Conservation (phyloP, 2,329 filamentous ascomycete species). For the Pezizomycotina sp. region DNA sequence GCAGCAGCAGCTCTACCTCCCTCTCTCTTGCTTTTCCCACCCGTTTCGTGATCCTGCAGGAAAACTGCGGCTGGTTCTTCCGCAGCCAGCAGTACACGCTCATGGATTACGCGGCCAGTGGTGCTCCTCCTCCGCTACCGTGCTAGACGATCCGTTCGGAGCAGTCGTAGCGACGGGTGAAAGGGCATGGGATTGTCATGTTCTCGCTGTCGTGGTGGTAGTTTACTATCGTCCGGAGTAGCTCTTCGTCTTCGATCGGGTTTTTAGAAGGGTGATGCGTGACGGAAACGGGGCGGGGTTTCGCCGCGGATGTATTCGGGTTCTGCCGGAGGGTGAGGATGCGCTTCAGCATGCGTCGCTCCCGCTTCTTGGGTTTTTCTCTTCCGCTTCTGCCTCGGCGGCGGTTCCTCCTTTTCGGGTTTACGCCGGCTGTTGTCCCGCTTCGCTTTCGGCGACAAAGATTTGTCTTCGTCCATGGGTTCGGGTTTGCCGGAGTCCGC, state of each 20-base stretch:
- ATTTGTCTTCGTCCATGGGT: slow-evolving; percentile 15
- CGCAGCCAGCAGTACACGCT: slow-evolving; percentile 94
- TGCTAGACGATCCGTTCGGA: slow-evolving; percentile 16
- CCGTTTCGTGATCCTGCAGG: slow-evolving; percentile 53
- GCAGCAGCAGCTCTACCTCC: slow-evolving; percentile 27
- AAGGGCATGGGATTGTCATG: slow-evolving; percentile 9
- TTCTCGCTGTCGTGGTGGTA: slow-evolving; percentile 17
- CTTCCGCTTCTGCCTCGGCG: slow-evolving; percentile 2
- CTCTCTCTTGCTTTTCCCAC: slow-evolving; percentile 27
- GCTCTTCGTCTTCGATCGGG: slow-evolving; percentile 18
- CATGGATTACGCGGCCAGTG: slow-evolving; percentile 56
- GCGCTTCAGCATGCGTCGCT: slow-evolving; percentile 8
- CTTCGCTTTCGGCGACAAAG: neutral
- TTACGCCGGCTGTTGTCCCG: neutral
- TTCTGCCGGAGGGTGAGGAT: slow-evolving; percentile 8
- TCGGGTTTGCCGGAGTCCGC: slow-evolving; percentile 3
- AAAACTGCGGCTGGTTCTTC: slow-evolving; percentile 69
- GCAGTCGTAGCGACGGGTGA: slow-evolving; percentile 27
- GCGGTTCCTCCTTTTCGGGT: slow-evolving; percentile 5
- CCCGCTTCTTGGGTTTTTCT: slow-evolving; percentile 13
- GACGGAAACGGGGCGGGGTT: slow-evolving; percentile 23
- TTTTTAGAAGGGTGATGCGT: slow-evolving; percentile 24
- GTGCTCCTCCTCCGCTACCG: slow-evolving; percentile 36
- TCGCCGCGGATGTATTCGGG: slow-evolving; percentile 20
- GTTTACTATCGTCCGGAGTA: slow-evolving; percentile 16